Evolutionary conservation across 1,139 yeast genomes (phyloP).

Genomic region (Saccharomyces hybrid): DNA sequence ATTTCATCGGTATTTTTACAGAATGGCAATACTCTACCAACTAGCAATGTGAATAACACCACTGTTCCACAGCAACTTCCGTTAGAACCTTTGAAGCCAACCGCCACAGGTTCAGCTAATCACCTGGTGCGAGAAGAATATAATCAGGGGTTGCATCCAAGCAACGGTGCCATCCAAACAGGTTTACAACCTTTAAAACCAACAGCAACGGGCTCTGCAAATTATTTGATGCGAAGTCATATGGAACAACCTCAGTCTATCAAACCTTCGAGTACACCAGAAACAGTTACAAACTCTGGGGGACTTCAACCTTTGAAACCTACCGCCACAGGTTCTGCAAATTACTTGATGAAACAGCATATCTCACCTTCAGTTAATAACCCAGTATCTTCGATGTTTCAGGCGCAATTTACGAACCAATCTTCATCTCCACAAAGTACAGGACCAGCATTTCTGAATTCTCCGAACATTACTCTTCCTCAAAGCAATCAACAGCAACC

Average conservation of each 20-base stretch:
- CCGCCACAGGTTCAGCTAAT: slow-evolving; percentile 48
- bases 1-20: slow-evolving; percentile 34
- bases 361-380: slow-evolving; percentile 26
- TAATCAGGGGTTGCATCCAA: slow-evolving; percentile 1
- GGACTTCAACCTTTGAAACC: slow-evolving; percentile 21
- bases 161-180: background rate
- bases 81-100: slow-evolving; percentile 39
- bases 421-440: slow-evolving; percentile 6
- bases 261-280: background rate
- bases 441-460: slow-evolving; percentile 9
- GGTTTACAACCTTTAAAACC: slow-evolving; percentile 38
- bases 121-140: slow-evolving; percentile 15
- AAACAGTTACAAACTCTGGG: background rate
- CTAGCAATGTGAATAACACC: slow-evolving; percentile 1
- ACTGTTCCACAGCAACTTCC: slow-evolving; percentile 9
- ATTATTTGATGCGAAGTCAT: slow-evolving; percentile 23
- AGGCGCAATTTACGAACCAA: background rate
- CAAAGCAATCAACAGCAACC: slow-evolving; percentile 1
- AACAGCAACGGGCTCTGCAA: slow-evolving; percentile 47
- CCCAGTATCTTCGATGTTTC: background rate
- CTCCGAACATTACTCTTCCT: background rate
- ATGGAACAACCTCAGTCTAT: slow-evolving; percentile 6
- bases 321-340: slow-evolving; percentile 31
- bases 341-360: slow-evolving; percentile 26
- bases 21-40: slow-evolving; percentile 6